Evolutionary conservation across 1,284 basidiomycete genomes (phyloP), one percentile per base, ranked within the genome.

Genomic region (Sporisorium reilianum): DNA sequence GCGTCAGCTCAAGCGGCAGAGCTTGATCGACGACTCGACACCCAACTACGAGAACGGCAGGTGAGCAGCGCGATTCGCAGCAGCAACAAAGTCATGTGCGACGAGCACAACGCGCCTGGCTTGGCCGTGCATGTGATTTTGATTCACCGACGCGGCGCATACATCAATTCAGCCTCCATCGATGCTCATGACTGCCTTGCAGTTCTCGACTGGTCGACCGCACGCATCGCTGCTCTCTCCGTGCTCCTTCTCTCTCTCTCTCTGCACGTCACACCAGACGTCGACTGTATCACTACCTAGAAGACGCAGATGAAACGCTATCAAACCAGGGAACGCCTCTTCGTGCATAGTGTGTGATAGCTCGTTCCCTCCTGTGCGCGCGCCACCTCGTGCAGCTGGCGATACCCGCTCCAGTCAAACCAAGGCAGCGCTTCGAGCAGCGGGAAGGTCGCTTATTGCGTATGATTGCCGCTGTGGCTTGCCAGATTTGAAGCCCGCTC

Each of bases 21-120:
- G 72, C 56, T 55, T 75, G 59, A 63, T 75, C 26, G 72, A 75
- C 56, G 72, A 75, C 26, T 40, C 63, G 10, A 63, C 53, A 14
- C 56, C 57, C 5, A 50, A 52, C 30, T 69, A 60, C 32, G 57
- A 65, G 40, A 58, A 20, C 49, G 34, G 59, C 42, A 55, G 52
- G 40, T 64, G 32, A 60, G 55, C 52, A 22, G 10, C 9, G 12
- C 25, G 16, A 9, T 22, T 26, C 18, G 18, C 23, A 55, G 16
- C n/a, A 16, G 26, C 40, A 40, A 18, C 26, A 41, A n/a, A 30
- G 38, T 22, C 23, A 22, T 22, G 38, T 26, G 32, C 18, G 28
- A 16, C 34, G n/a, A 40, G 36, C 9, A 0, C 3, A 3, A 14
- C 10, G 22, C 25, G 26, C 38, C 8, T 2, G 28, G 40, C 44